Percentiles rank a stretch among this genome's conserved stretches.
Conservation (phyloP, 129 eudicot genomes). For the Ambrosia artemisiifolia region DNA sequence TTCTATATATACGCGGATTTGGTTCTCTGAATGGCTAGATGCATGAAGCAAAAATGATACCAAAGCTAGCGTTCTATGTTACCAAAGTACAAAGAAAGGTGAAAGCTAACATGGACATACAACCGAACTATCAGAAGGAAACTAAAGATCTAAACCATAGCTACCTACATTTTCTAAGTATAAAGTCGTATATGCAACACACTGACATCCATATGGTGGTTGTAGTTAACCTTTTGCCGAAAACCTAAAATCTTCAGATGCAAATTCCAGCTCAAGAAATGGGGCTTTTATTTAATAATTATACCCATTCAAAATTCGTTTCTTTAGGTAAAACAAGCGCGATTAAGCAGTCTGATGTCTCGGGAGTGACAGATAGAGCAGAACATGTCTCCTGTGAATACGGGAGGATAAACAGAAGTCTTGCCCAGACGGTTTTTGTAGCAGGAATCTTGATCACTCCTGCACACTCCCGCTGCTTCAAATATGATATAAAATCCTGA, state of each 20-base stretch:
- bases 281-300: not conserved
- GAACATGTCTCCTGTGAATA: constrained; percentile 61
- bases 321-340: constrained; percentile 86
- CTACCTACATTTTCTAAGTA: not conserved
- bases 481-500: constrained; percentile 81
- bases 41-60: not conserved
- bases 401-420: constrained; percentile 85
- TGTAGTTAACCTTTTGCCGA: not conserved
- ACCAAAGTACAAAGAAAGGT: not conserved
- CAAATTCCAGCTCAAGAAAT: not conserved
- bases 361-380: constrained; percentile 57
- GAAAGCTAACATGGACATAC: not conserved
- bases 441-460: constrained; percentile 93
- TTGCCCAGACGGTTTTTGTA: constrained; percentile 64
- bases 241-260: not conserved
- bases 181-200: constrained; percentile 4
- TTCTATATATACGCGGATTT: not conserved
- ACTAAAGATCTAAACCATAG: not conserved
- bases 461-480: constrained; percentile 95
- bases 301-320: constrained; percentile 65
- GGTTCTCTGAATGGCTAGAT: not conserved
- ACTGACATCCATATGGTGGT: not conserved
- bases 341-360: constrained; percentile 59
- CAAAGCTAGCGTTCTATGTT: not conserved
- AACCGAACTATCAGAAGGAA: not conserved